A percentile compares a stretch with the other conserved stretches of the same genome.
Evolutionary conservation across 148 eudicot genomes (phyloP).

Genomic region (Pharnaceum exiguum): DNA sequence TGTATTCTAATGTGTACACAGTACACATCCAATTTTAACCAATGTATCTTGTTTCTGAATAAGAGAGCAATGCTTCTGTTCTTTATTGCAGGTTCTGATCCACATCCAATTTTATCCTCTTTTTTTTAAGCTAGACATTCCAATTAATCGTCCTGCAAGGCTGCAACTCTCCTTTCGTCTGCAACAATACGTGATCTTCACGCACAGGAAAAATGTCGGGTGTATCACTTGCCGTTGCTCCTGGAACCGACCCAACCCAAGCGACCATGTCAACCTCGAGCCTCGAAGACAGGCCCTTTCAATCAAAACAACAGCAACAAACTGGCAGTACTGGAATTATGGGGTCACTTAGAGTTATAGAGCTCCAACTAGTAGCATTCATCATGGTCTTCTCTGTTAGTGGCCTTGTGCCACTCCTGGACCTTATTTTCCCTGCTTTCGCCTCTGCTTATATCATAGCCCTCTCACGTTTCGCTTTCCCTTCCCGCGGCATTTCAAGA

Average conservation of each 20-base stretch:
- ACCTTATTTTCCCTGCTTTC: constrained; percentile 66
- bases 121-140: too few species aligned
- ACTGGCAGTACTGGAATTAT: constrained; percentile 31
- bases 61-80: too few species aligned
- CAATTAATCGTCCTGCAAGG: too few species aligned
- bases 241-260: constrained; percentile 28
- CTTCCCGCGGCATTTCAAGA: constrained; percentile 8
- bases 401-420: constrained; percentile 81
- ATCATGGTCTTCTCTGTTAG: constrained; percentile 90
- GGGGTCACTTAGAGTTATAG: constrained; percentile 79
- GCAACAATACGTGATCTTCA: too few species aligned
- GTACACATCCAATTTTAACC: too few species aligned
- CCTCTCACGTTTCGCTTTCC: constrained; percentile 69
- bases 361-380: constrained; percentile 87
- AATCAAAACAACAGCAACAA: constrained; percentile 4
- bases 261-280: constrained; percentile 11
- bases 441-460: constrained; percentile 51
- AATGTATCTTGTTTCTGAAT: too few species aligned
- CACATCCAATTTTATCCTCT: too few species aligned
- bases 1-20: too few species aligned
- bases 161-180: too few species aligned
- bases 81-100: too few species aligned
- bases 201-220: constrained; percentile 51
- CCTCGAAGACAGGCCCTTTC: constrained; percentile 10
- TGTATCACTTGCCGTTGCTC: constrained; percentile 54